Evolutionary conservation across 345 rosid species (phyloP), one percentile per base, ranked within the genome.

Genomic region (Cardiospermum halicacabum): DNA sequence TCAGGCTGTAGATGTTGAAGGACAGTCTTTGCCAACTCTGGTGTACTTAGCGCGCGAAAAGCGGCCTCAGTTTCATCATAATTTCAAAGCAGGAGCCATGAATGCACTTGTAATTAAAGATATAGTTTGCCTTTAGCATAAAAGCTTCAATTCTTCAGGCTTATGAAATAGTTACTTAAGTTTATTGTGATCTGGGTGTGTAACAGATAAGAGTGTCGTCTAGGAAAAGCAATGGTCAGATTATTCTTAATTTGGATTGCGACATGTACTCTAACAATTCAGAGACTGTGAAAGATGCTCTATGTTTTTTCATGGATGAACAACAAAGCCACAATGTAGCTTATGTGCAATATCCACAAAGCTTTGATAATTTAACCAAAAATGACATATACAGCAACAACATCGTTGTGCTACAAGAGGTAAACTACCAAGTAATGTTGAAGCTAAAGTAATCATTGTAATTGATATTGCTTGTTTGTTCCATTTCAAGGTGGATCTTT

Each of bases 61-160:
- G 72, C 64, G 77, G 56, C 78, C 83, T 15, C 40, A 74, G 4
- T 57, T 28, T 50, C 76, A 28, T 60, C 86, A 82, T 57, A 69
- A 79, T 70, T 82, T 82, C 63, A 79, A 82, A 72, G 86, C 86
- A 12, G 84, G 84, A 51, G 78, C 86, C 39, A 71, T 82, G 79
- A 82, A 82, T 57, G 77, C 80, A 7, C 67, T 82, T 59, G 83
- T 78, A 73, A 21, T 12, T 15, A 4, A 11, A 7, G 8, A 11
- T n/a, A 4, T 28, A 7, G 11, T 27, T 19, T 3, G 22, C 61
- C 18, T 57, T 7, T n/a, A n/a, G n/a, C n/a, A n/a, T n/a, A n/a
- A n/a, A n/a, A n/a, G n/a, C n/a, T n/a, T n/a, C n/a, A n/a, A n/a
- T n/a, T n/a, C n/a, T n/a, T n/a, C n/a, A n/a, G n/a, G n/a, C n/a